Percentiles rank a stretch among this genome's conserved stretches.
These are phyloP conservation scores for Stephanodiscus triporus DNA, from an alignment of 108 stramenopile species.

Conservation along the genomic window DNA sequence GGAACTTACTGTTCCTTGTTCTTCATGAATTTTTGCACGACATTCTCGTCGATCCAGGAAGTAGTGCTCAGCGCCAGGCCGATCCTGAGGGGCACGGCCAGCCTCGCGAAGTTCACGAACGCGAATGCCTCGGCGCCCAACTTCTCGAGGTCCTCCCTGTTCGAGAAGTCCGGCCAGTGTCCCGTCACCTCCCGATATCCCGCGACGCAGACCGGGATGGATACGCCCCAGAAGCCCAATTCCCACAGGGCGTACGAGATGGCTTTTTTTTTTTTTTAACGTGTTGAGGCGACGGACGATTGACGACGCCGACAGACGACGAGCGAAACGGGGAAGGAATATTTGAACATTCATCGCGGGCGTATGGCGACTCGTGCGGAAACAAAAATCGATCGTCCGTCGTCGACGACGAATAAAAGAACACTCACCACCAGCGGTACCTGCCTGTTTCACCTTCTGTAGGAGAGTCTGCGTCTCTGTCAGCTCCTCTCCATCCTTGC, in stretches of 20 bases:
- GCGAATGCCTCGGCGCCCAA: conserved; percentile 88
- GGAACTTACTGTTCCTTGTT: conserved; percentile 10
- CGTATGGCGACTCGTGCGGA: too few relatives aligned
- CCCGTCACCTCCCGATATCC: conserved; percentile 73
- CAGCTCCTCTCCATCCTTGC: background rate
- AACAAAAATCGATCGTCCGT: background rate
- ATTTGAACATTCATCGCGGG: background rate
- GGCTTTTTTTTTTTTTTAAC: background rate
- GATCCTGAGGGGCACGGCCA: conserved; percentile 87
- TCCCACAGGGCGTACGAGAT: conserved; percentile 53
- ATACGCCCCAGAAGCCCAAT: conserved; percentile 73
- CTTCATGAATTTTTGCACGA: conserved; percentile 67
- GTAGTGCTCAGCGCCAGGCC: conserved; percentile 82
- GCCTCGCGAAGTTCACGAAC: conserved; percentile 89
- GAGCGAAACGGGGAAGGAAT: background rate
- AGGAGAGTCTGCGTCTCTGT: conserved; percentile 10
- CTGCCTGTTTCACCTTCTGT: conserved; percentile 18
- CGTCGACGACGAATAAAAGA: background rate
- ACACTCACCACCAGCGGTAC: conserved; percentile 14
- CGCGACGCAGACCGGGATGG: conserved; percentile 74
- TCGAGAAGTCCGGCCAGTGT: conserved; percentile 80
- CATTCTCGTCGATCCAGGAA: conserved; percentile 76
- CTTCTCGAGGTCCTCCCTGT: conserved; percentile 75
- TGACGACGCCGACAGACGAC: background rate
- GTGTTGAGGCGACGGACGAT: too few relatives aligned